Conservation (phyloP, 139 green algal genomes). For the Tetraselmis chui region DNA sequence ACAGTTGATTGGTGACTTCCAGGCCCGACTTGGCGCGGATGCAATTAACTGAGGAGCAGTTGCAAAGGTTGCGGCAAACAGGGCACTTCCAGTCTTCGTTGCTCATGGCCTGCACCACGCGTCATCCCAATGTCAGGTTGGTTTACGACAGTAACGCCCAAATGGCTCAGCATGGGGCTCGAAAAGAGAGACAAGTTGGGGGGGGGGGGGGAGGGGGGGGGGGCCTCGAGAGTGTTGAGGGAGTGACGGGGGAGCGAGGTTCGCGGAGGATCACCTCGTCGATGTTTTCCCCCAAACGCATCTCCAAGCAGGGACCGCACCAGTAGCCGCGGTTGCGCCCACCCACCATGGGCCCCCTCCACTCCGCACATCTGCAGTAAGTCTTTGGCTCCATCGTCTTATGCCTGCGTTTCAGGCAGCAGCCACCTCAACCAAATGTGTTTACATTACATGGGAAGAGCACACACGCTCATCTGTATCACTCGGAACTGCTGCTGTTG, state of each 20-base stretch:
- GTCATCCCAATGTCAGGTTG: not conserved
- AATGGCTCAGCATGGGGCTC: not conserved
- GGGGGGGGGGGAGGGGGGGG: too few species aligned
- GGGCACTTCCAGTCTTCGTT: constrained; percentile 41
- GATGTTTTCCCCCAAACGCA: constrained; percentile 56
- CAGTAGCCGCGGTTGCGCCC: constrained; percentile 34
- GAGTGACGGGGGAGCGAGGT: too few species aligned
- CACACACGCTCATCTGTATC: too few species aligned
- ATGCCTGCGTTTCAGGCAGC: too few species aligned
- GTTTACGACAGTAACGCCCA: not conserved
- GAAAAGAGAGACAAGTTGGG: not conserved
- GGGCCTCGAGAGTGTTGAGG: too few species aligned
- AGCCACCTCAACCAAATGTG: too few species aligned
- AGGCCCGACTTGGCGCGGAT: constrained; percentile 27
- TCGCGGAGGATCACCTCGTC: too few species aligned
- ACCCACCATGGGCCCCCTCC: constrained; percentile 10
- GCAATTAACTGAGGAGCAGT: constrained; percentile 52
- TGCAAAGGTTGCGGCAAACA: constrained; percentile 58
- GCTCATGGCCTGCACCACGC: not conserved
- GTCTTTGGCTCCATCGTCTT: constrained; percentile 46
- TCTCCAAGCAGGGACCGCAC: constrained; percentile 47
- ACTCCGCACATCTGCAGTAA: constrained; percentile 34
- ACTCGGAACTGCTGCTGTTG: too few species aligned
- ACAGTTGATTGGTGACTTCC: constrained; percentile 40
- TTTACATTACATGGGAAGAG: too few species aligned